phyloP scores from a whole-genome alignment of 1,284 basidiomycete genomes.

The Pisolithus thermaeus region DNA sequence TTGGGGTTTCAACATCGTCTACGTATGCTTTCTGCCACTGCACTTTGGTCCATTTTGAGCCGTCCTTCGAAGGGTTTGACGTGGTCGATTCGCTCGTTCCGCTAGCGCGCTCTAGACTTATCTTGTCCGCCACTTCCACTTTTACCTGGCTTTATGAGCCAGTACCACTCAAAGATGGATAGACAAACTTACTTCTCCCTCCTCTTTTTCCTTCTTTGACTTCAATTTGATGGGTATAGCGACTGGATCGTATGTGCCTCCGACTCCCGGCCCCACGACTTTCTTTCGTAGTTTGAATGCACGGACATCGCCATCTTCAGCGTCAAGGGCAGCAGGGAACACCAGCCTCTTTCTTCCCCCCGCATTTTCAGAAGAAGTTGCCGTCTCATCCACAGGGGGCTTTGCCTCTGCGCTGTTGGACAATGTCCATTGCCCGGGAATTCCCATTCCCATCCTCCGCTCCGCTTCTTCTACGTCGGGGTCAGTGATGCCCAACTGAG shows the following conservation, averaged over 20 bases:
- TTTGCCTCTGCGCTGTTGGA: slow-evolving; percentile 35
- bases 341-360: slow-evolving; percentile 26
- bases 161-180: neutral
- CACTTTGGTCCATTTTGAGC: slow-evolving; percentile 30
- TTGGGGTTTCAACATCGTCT: neutral
- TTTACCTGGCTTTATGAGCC: neutral
- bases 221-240: slow-evolving; percentile 57
- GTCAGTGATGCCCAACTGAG: slow-evolving; percentile 73
- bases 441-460: slow-evolving; percentile 57
- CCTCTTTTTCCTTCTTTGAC: slow-evolving; percentile 44
- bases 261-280: slow-evolving; percentile 48
- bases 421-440: slow-evolving; percentile 75
- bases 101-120: neutral
- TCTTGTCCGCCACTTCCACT: slow-evolving; percentile 8
- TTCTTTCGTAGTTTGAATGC: slow-evolving; percentile 65
- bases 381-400: slow-evolving; percentile 7
- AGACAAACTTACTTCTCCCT: slow-evolving; percentile 14
- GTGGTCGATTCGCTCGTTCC: neutral
- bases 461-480: slow-evolving; percentile 66
- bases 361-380: slow-evolving; percentile 13
- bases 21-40: slow-evolving; percentile 27
- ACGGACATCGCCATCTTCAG: slow-evolving; percentile 52
- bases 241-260: slow-evolving; percentile 69
- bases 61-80: neutral
- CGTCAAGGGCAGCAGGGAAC: slow-evolving; percentile 15